Base-by-base conservation (phyloP, 2,329 filamentous ascomycete species). In the Colletotrichum sp. region DNA sequence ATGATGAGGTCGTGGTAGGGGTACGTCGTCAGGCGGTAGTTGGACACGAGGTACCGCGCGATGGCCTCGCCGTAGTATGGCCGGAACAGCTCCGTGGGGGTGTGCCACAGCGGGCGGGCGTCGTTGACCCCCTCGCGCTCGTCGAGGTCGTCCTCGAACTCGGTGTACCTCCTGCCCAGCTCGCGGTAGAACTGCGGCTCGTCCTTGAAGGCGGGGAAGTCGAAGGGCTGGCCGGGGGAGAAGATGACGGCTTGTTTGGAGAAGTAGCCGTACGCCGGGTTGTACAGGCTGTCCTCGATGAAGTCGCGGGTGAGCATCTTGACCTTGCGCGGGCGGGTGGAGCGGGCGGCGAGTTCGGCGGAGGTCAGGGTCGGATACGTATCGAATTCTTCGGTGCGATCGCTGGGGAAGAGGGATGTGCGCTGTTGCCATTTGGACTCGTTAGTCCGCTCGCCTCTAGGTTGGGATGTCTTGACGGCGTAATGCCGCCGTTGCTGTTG, bases 291-390 rank as follows among this genome's bases (percentile, higher is more conserved):
- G 86, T 98, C 96, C 84, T 99, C 97, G 82, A 99, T 97, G 82
- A 99, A 99, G 88, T 99, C 97, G 78, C 97, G 91, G 83, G 97
- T 94, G 81, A 98, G 87, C 97, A 99, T 99, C 91, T 98, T 98
- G 79, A 98, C 96, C 83, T 94, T 91, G 81, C 91, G 91, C 60
- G 97, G 97, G 81, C 97, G 89, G 82, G 98, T 93, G 69, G 88
- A 93, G 70, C 94, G 90, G 78, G 85, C 88, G 79, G 93, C 93
- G 79, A 99, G 87, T 77, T 95, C 93, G 78, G 94, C 90, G n/a
- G 95, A 91, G 10, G 96, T 98, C 65, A 99, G 94, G 82, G 94
- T 92, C 1, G 97, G 96, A 81, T 95, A 98, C 80, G 91, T 89
- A 76, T 92, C 90, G 83, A 96, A 96, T 84, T 98, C 96, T 62